Evolutionary conservation across 2,329 filamentous ascomycete species (phyloP), one percentile per base, ranked within the genome.

Genomic region (Alternaria ethzedia): DNA sequence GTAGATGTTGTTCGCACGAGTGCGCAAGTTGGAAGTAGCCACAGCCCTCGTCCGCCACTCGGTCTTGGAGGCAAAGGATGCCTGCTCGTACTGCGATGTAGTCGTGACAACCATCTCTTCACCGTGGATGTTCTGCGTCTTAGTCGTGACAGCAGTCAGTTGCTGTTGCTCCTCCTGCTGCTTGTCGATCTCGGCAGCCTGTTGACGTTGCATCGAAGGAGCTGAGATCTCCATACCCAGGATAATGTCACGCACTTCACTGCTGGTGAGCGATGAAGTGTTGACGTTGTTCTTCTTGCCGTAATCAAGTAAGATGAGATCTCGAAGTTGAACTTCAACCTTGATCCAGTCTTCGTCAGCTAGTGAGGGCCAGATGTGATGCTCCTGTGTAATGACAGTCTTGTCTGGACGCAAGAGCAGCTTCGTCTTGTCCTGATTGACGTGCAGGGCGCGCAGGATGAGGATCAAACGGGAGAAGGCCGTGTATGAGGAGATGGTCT

Each of bases 241-340:
- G 73, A 99, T 99, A 75, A 99, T 98, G 77, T 99, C 96, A 73
- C 96, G 90, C 54, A 99, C 96, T 88, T 99, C 96, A 74, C 92
- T 97, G 78, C 90, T 97, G 1, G 96, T 99, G 82, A 99, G 86
- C 79, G 94, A 97, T 15, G 96, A 96, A 12, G 96, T 95, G 74
- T 99, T 99, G 84, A 99, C 96, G 73, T 98, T 99, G 85, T 99
- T 99, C 88, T 99, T 99, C 88, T 98, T 99, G 78, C 96, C 96
- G 78, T 99, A 99, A 79, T 99, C 96, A 71, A 98, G 97, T 71
- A 99, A 79, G 74, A 99, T 99, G 69, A 99, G 84, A 84, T 99
- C 96, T 79, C 96, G 91, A 45, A 99, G 85, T 78, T 97, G 93
- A 49, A 94, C 94, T 85, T 99, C 96, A n/a, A 99, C 93, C 88